These are phyloP conservation scores for Garcileccinum viscosum DNA, from an alignment of 1,284 basidiomycete genomes.

Conservation along the genomic window DNA sequence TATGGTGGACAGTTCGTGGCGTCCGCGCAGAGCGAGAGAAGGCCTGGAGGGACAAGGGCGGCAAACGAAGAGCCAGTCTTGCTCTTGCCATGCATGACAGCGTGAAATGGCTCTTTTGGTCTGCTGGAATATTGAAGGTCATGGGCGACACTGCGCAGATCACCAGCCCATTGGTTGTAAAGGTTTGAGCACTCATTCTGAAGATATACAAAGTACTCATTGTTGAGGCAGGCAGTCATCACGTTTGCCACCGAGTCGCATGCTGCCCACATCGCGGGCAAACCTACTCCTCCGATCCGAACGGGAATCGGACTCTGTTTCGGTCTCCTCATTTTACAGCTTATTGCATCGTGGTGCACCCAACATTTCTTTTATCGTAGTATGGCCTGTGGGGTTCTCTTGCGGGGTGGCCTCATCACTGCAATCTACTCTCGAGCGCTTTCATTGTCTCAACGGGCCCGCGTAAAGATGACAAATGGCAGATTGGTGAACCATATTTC, in stretches of 20 bases:
- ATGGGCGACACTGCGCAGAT: conserved; percentile 75
- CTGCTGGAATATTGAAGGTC: conserved; percentile 78
- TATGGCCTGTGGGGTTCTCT: conserved; percentile 72
- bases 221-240: conserved; percentile 65
- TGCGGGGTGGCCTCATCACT: conserved; percentile 88
- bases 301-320: conserved; percentile 79
- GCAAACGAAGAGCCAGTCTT: conserved; percentile 73
- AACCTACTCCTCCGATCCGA: conserved; percentile 62
- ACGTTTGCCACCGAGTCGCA: conserved; percentile 76
- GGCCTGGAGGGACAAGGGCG: conserved; percentile 68
- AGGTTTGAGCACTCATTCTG: conserved; percentile 44
- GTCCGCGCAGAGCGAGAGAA: conserved; percentile 60
- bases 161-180: conserved; percentile 81
- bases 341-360: conserved; percentile 70
- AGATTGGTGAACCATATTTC: conserved; percentile 66
- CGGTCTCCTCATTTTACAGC: conserved; percentile 73
- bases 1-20: conserved; percentile 70
- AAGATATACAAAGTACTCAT: conserved; percentile 6
- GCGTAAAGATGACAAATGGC: conserved; percentile 85
- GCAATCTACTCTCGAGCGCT: conserved; percentile 87
- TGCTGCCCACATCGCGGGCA: conserved; percentile 53
- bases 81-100: conserved; percentile 81
- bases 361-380: conserved; percentile 42
- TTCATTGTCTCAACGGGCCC: conserved; percentile 78
- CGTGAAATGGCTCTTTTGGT: conserved; percentile 85